Evolutionary conservation across 768 basidiomycete genomes (phyloP).

Genomic region (Panaeolus cyanescens): DNA sequence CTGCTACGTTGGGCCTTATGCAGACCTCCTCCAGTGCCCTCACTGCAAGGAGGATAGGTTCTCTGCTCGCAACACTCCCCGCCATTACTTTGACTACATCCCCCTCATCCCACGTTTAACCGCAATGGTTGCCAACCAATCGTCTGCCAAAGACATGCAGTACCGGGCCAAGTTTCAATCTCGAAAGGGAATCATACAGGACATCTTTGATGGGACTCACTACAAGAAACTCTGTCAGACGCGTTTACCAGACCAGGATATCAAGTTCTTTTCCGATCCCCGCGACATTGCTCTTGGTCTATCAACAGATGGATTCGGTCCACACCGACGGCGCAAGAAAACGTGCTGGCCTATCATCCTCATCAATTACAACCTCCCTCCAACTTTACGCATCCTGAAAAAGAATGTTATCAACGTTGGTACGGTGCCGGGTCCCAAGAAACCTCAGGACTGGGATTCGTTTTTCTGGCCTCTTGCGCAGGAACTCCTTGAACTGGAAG

Average conservation of each 20-base stretch:
- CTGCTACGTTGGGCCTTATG: slow-evolving; percentile 17
- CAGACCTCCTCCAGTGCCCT: slow-evolving; percentile 22
- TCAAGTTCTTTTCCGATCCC: slow-evolving; percentile 34
- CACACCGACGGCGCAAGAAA: slow-evolving; percentile 31
- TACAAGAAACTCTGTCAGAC: slow-evolving; percentile 25
- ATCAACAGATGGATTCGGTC: slow-evolving; percentile 43
- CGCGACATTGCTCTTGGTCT: slow-evolving; percentile 45
- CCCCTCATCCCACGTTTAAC: slow-evolving; percentile 22
- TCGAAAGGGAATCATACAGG: slow-evolving; percentile 19
- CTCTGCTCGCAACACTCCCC: slow-evolving; percentile 17
- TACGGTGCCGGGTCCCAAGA: slow-evolving; percentile 44
- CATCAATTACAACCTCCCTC: slow-evolving; percentile 31
- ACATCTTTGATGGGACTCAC: slow-evolving; percentile 33
- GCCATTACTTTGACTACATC: too few species aligned
- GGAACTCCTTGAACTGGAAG: slow-evolving; percentile 31
- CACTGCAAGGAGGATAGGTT: slow-evolving; percentile 24
- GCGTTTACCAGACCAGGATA: slow-evolving; percentile 21
- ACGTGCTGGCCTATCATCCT: slow-evolving; percentile 45
- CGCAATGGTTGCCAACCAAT: slow-evolving; percentile 17
- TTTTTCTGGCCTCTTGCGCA: slow-evolving; percentile 39
- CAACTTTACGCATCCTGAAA: slow-evolving; percentile 30
- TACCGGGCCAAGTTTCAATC: slow-evolving; percentile 24
- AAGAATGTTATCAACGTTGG: slow-evolving; percentile 32
- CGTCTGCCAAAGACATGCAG: slow-evolving; percentile 17
- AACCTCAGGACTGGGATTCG: slow-evolving; percentile 39